phyloP scores from a whole-genome alignment of 805 yeast genomes.

The Metschnikowia sp. region DNA sequence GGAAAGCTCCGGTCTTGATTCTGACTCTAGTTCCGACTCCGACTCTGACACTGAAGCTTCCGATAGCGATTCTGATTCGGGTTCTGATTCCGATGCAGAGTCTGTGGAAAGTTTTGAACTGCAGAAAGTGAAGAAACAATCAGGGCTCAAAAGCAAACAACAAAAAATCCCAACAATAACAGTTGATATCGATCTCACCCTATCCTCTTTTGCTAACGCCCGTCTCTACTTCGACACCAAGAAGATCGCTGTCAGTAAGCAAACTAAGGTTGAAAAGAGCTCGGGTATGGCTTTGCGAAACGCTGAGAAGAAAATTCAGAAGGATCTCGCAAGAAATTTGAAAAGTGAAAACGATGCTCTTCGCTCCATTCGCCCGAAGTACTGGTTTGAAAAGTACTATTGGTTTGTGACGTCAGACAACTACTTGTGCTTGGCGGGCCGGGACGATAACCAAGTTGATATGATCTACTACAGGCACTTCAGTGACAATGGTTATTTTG shows the following conservation, averaged over 20 bases:
- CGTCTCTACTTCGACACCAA: slow-evolving; percentile 74
- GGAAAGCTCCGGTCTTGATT: slow-evolving; percentile 9
- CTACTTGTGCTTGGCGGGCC: slow-evolving; percentile 80
- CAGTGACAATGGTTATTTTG: slow-evolving; percentile 66
- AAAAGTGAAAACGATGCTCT: slow-evolving; percentile 50
- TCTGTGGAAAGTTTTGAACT: slow-evolving; percentile 11
- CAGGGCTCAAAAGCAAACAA: slow-evolving; percentile 12
- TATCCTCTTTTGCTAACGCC: slow-evolving; percentile 88
- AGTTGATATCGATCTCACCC: slow-evolving; percentile 62
- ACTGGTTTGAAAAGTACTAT: slow-evolving; percentile 89
- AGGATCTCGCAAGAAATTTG: slow-evolving; percentile 63
- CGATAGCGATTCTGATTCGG: slow-evolving; percentile 27
- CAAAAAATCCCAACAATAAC: slow-evolving; percentile 28
- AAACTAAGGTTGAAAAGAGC: slow-evolving; percentile 73
- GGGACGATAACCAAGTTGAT: slow-evolving; percentile 76
- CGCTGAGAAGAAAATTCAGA: slow-evolving; percentile 73
- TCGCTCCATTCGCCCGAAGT: slow-evolving; percentile 64
- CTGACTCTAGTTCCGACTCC: slow-evolving; percentile 20
- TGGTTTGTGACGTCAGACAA: slow-evolving; percentile 96
- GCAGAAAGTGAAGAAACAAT: slow-evolving; percentile 13
- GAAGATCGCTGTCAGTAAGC: slow-evolving; percentile 73
- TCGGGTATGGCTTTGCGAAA: slow-evolving; percentile 75
- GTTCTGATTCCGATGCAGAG: slow-evolving; percentile 14
- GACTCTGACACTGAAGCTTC: slow-evolving; percentile 35
- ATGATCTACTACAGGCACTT: slow-evolving; percentile 76